Percentiles rank a stretch among this genome's conserved stretches.
Conservation (phyloP, 2,329 filamentous ascomycete species). For the Ceratocystis eucalypticola region DNA sequence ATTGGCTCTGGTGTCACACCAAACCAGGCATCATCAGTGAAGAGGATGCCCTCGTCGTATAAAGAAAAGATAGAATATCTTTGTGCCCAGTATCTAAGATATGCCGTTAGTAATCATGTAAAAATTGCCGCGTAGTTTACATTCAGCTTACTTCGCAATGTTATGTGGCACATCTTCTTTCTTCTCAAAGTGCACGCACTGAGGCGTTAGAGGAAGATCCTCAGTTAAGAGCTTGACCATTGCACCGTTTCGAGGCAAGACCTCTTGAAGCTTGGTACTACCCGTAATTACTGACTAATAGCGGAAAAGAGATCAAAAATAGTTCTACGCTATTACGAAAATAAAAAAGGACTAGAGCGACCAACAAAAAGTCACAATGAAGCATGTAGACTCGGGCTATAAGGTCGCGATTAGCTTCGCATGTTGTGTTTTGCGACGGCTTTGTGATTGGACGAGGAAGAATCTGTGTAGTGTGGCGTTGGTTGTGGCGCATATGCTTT, state of each 20-base stretch:
- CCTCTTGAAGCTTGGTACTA: not conserved
- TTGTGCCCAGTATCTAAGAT: conserved; percentile 71
- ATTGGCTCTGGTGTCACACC: conserved; percentile 90
- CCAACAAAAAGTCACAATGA: not conserved
- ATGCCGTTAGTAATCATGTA: not conserved
- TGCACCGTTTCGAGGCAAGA: not conserved
- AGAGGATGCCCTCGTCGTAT: conserved; percentile 76
- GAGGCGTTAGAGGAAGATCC: conserved; percentile 41
- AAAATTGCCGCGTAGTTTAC: not conserved
- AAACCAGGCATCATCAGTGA: conserved; percentile 94
- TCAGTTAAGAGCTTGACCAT: conserved; percentile 7
- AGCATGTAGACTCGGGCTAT: not conserved
- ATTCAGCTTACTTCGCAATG: conserved; percentile 57
- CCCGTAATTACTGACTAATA: too few relatives aligned
- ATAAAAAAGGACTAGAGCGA: not conserved
- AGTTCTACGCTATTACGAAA: not conserved
- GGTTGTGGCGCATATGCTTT: not conserved
- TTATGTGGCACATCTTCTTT: conserved; percentile 63
- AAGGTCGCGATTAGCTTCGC: conserved; percentile 1
- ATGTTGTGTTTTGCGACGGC: conserved; percentile 1
- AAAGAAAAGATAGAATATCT: conserved; percentile 73
- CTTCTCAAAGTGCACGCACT: conserved; percentile 62
- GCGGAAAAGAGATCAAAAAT: too few relatives aligned
- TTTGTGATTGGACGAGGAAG: conserved; percentile 11
- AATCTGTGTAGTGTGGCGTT: not conserved